A percentile compares a stretch with the other conserved stretches of the same genome.
Evolutionary conservation across 257 asterid species (phyloP).

Genomic region (Solanum raphanifolium): DNA sequence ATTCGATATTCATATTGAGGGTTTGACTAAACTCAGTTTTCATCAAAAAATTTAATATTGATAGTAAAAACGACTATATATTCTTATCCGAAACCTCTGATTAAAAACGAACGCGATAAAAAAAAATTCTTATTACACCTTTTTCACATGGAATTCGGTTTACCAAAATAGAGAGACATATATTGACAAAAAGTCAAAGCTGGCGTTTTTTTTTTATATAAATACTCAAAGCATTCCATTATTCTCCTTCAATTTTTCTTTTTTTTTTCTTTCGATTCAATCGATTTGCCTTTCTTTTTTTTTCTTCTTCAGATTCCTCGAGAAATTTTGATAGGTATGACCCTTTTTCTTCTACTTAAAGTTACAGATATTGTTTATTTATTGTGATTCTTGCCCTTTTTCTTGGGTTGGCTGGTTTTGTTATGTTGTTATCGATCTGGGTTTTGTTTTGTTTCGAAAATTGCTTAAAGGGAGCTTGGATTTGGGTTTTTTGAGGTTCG

Average conservation of each 20-base stretch:
- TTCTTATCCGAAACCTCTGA: neutral
- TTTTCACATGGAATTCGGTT: neutral
- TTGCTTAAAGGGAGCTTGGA: neutral
- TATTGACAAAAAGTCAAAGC: neutral
- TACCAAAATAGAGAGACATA: neutral
- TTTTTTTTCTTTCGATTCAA: neutral
- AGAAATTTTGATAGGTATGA: neutral
- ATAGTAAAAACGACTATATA: neutral
- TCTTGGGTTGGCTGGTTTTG: neutral
- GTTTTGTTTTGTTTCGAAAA: neutral
- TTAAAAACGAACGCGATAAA: neutral
- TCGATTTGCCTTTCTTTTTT: neutral
- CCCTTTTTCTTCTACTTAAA: neutral
- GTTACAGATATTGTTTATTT: neutral
- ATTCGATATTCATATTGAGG: neutral
- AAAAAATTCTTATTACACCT: neutral
- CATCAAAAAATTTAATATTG: neutral
- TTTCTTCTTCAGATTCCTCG: neutral
- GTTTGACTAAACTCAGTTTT: rapidly evolving
- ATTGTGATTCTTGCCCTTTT: neutral
- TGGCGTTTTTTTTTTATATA: neutral
- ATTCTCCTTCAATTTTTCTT: neutral
- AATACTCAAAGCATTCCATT: neutral
- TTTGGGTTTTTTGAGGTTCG: neutral
- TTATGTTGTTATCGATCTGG: neutral